Evolutionary conservation across 140 eudicot genomes (phyloP).

Genomic region (Senecio squalidus): DNA sequence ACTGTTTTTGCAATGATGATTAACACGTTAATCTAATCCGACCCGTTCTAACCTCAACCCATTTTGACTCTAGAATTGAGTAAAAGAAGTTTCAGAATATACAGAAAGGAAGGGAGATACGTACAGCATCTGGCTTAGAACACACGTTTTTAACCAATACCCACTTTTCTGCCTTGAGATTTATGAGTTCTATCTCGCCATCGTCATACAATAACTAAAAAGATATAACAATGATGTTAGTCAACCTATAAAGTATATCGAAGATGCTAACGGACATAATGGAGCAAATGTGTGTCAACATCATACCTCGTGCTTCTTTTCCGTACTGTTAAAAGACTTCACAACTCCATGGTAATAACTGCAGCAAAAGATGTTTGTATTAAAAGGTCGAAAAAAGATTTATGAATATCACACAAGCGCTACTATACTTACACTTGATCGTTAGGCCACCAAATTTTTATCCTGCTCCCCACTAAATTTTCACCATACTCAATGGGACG

Average conservation of each 20-base stretch:
- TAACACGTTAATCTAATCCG: no score
- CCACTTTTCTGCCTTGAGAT: background rate
- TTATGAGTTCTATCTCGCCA: background rate
- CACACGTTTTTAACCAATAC: background rate
- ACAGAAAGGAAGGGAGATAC: background rate
- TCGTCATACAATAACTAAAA: background rate
- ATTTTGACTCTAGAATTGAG: background rate
- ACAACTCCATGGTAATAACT: constrained; percentile 41
- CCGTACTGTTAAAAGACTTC: constrained; percentile 27
- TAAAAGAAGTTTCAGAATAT: background rate
- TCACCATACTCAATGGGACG: constrained; percentile 30
- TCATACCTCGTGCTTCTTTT: constrained; percentile 39
- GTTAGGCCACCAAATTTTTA: constrained; percentile 55
- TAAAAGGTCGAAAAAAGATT: background rate
- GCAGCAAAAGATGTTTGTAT: background rate
- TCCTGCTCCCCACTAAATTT: constrained; percentile 6
- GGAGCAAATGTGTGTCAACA: background rate
- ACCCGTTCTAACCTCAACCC: no score
- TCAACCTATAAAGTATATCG: background rate
- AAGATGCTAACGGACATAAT: background rate
- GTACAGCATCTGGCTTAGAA: background rate
- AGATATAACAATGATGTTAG: background rate
- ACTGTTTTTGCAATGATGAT: no score
- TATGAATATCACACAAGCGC: background rate
- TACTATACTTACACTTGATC: constrained; percentile 33